These are phyloP conservation scores for Tulasnella sp. DNA, from an alignment of 768 basidiomycete species.

Conservation along the genomic window DNA sequence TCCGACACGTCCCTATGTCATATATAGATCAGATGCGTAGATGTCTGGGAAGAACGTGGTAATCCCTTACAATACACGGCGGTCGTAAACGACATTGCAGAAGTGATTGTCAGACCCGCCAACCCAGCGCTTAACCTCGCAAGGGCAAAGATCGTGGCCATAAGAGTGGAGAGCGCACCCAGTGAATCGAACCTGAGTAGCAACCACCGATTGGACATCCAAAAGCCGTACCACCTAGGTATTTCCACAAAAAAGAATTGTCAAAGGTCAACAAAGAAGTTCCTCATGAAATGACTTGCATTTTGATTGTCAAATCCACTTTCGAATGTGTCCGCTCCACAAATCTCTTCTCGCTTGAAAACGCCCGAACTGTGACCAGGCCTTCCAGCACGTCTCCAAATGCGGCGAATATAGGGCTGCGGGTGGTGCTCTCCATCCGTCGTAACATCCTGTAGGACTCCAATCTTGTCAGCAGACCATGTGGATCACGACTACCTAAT, in stretches of 20 bases:
- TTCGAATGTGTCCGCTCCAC: slow-evolving; percentile 61
- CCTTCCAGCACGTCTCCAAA: slow-evolving; percentile 55
- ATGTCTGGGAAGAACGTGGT: background rate
- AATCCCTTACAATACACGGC: slow-evolving; percentile 24
- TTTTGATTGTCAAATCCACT: slow-evolving; percentile 67
- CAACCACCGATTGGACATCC: slow-evolving; percentile 87
- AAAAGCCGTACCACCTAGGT: slow-evolving; percentile 37
- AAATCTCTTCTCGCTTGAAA: slow-evolving; percentile 72
- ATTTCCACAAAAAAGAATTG: slow-evolving; percentile 57
- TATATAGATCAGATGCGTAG: background rate
- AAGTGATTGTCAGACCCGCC: slow-evolving; percentile 56
- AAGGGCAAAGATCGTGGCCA: slow-evolving; percentile 69
- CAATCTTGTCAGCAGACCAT: background rate
- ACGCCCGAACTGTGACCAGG: slow-evolving; percentile 85
- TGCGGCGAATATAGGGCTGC: slow-evolving; percentile 75
- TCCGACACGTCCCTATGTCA: slow-evolving; percentile 34
- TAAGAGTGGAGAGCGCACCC: slow-evolving; percentile 60
- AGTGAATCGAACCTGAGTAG: slow-evolving; percentile 72
- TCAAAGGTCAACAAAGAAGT: background rate
- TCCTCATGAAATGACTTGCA: slow-evolving; percentile 22
- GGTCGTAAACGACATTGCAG: slow-evolving; percentile 51
- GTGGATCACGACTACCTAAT: too few species aligned
- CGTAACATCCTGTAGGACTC: slow-evolving; percentile 35
- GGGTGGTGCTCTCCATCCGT: slow-evolving; percentile 82
- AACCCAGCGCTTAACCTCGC: slow-evolving; percentile 34